Evolutionary conservation across 768 basidiomycete species (phyloP).

Genomic region (Auricularia cornea): DNA sequence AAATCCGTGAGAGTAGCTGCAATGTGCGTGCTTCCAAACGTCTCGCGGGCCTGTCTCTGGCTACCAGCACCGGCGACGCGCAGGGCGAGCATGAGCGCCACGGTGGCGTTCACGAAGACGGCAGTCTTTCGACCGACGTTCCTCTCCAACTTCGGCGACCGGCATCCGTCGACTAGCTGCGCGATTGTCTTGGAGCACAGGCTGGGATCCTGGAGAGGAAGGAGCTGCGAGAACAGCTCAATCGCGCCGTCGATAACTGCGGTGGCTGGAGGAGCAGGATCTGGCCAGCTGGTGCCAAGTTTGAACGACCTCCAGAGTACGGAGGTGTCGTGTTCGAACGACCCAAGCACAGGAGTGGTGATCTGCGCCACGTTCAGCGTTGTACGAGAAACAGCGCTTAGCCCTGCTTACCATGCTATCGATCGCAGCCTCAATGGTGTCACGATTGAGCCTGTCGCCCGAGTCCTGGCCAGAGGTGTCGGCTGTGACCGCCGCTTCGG

Average conservation of each 20-base stretch:
- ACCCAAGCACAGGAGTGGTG: conserved; percentile 69
- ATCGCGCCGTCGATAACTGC: conserved; percentile 84
- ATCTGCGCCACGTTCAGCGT: conserved; percentile 33
- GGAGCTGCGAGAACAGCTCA: conserved; percentile 71
- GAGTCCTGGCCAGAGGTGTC: conserved; percentile 17
- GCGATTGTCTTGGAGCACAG: conserved; percentile 47
- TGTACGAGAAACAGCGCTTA: not conserved
- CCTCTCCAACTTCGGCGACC: conserved; percentile 74
- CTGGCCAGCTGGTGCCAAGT: conserved; percentile 38
- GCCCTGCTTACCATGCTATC: conserved; percentile 58
- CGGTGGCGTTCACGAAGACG: conserved; percentile 67
- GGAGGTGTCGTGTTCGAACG: conserved; percentile 41
- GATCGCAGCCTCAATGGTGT: conserved; percentile 71
- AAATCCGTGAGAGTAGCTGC: conserved; percentile 56
- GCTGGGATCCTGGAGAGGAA: conserved; percentile 66
- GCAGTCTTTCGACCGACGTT: conserved; percentile 84
- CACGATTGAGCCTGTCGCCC: conserved; percentile 56
- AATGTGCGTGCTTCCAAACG: conserved; percentile 57
- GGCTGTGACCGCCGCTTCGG: conserved; percentile 29
- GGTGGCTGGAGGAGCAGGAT: conserved; percentile 69
- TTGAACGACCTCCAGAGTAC: conserved; percentile 16
- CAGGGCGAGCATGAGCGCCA: conserved; percentile 65
- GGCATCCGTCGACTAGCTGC: conserved; percentile 54
- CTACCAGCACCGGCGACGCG: conserved; percentile 42
- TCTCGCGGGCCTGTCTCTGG: conserved; percentile 53